Base-by-base conservation (phyloP, 805 yeast genomes). In the Spathaspora girioi region DNA sequence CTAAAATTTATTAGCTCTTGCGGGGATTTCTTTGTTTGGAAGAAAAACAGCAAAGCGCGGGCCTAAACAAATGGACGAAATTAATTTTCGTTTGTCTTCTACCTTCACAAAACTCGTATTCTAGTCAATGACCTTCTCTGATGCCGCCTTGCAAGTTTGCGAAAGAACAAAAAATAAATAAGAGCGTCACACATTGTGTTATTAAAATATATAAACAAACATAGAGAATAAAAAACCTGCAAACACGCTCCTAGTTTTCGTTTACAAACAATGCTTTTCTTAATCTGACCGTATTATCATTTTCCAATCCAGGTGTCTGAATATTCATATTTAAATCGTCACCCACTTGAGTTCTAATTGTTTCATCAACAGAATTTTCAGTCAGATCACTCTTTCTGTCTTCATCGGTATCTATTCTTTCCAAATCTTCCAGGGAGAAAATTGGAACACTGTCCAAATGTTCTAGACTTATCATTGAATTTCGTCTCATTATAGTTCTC, bases 401-500 rank as follows among this genome's bases (percentile, higher is more conserved):
- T 47, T 23, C 43, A 3, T 42, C 44, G 18, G 17, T 40, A 5
- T 19, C n/a, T 7, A 42, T 42, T 42, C 44, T 45, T 17, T 45
- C 52, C 10, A 46, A 43, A 19, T 47, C 52, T 9, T 47, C 54
- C 18, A 47, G 41, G 12, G 59, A 66, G 55, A 69, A 68, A 26
- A 69, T 67, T 5, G 71, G 68, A 27, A 66, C 54, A 49, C 66
- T 63, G 6, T 59, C 61, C 53, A 68, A 62, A 46, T 65, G 58
- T 42, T 60, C 55, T 26, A 50, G 43, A 8, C 50, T 47, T 5
- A 41, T 38, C 10, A 46, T 17, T 35, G 52, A 48, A 15, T 42
- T 17, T 45, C 45, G 38, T 27, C 54, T 45, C 4, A 14, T 19
- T 32, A 45, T 29, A 11, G 11, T 11, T 31, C 40, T 47, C 12